Evolutionary conservation across 345 rosid genomes (phyloP).

Genomic region (Brassica juncea): DNA sequence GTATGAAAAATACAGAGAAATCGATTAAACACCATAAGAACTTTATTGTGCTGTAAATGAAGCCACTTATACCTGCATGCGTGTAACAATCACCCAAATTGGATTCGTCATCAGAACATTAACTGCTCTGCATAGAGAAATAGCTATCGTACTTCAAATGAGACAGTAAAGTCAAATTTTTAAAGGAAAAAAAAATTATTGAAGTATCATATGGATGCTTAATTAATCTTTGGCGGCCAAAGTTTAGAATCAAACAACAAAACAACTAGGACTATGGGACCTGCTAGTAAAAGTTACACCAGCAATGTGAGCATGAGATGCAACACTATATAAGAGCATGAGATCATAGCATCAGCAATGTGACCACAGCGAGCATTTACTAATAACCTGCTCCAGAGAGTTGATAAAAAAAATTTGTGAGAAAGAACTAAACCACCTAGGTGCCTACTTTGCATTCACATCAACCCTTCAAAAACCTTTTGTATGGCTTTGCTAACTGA

Average conservation of each 20-base stretch:
- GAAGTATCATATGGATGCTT: not conserved
- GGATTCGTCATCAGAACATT: conserved; percentile 96
- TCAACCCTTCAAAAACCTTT: not conserved
- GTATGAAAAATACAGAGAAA: not conserved
- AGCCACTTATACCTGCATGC: conserved; percentile 79
- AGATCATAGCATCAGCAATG: conserved; percentile 16
- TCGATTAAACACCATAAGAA: not conserved
- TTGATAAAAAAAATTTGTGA: not conserved
- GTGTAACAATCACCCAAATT: conserved; percentile 95
- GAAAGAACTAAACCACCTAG: not conserved
- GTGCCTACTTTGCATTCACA: not conserved
- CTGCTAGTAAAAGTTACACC: conserved; percentile 7
- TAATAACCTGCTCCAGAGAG: conserved; percentile 8
- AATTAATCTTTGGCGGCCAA: not conserved
- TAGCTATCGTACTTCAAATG: conserved; percentile 26
- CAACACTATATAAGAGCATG: conserved; percentile 7
- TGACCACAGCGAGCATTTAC: not conserved
- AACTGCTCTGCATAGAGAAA: conserved; percentile 58
- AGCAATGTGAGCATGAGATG: not conserved
- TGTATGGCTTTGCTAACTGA: not conserved
- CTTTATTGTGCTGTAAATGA: not conserved
- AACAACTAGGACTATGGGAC: not conserved
- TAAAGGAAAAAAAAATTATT: not conserved
- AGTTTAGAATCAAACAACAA: not conserved
- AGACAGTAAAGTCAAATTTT: not conserved